Evolutionary conservation across 768 basidiomycete genomes (phyloP), one percentile per base, ranked within the genome.

Genomic region (Termitomyces sp.): DNA sequence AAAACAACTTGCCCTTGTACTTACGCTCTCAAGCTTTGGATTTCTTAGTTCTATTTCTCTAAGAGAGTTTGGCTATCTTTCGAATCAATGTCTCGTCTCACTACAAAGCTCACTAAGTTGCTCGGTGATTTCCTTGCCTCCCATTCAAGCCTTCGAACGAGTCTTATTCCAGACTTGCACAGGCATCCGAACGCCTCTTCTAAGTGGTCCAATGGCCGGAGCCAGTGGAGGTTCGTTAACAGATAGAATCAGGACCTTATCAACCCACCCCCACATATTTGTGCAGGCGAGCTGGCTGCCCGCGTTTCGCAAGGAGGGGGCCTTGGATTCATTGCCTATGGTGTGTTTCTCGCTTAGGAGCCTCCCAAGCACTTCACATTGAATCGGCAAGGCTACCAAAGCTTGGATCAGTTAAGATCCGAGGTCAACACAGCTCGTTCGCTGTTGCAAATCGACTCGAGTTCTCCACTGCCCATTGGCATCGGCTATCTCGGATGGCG

Each of bases 401-500:
- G 72, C 40, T 67, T 74, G 13, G 75, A 81, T 36, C 68, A 71
- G 39, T 71, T 90, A 62, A 71, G 67, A 53, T 62, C 71, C 49
- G 83, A 91, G 64, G 66, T 93, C 22, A 70, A 72, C 30, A 63
- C 82, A 22, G 86, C 83, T n/a, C 82, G 83, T 10, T 63, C 69
- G 24, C 57, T 70, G 1, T 71, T 90, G 24, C 64, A 69, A 18
- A 50, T 74, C 20, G 64, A 69, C 47, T 58, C 68, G 24, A 64
- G 74, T 12, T 68, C 71, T 5, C 74, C 79, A 32, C 63, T 82
- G 34, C 84, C 82, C 8, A 75, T 93, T 59, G 91, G 91, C 26
- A 81, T 88, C n/a, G 90, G 91, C 13, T 89, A 85, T 68, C 72
- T 93, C 26, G 80, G 75, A 14, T 94, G 88, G 88, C 78, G 78